phyloP scores from a whole-genome alignment of 2,329 filamentous ascomycete genomes.

The Fonsecaea pedrosoi region DNA sequence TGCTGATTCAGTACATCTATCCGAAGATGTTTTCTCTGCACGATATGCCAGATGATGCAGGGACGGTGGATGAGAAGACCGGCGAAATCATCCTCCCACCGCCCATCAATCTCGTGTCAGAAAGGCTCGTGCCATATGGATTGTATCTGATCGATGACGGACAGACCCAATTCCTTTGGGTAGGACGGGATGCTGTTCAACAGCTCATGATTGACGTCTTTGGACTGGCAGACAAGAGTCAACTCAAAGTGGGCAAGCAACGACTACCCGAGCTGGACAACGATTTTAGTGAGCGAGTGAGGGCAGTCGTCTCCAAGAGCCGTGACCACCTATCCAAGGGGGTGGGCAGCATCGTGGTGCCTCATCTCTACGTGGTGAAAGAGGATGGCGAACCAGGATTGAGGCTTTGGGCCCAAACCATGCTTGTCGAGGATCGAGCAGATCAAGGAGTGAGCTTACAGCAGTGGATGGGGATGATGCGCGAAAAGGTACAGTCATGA shows the following conservation, averaged over 20 bases:
- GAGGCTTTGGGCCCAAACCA: constrained; percentile 94
- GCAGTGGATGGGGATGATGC: constrained; percentile 89
- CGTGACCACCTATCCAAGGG: constrained; percentile 84
- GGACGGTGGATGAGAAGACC: constrained; percentile 81
- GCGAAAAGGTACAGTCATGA: constrained; percentile 80
- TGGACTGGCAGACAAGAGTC: constrained; percentile 79
- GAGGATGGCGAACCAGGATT: constrained; percentile 96
- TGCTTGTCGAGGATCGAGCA: constrained; percentile 91
- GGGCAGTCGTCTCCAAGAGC: constrained; percentile 90
- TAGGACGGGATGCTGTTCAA: constrained; percentile 89
- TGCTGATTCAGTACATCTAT: constrained; percentile 52
- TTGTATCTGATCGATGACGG: constrained; percentile 97
- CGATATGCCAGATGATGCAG: constrained; percentile 95
- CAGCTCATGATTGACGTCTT: constrained; percentile 91
- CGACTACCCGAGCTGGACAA: constrained; percentile 86
- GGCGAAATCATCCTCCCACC: constrained; percentile 89
- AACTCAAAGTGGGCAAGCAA: constrained; percentile 89
- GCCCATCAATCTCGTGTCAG: constrained; percentile 83
- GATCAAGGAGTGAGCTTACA: constrained; percentile 91
- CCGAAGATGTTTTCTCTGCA: constrained; percentile 78
- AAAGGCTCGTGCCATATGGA: constrained; percentile 84
- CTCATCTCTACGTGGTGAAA: constrained; percentile 89
- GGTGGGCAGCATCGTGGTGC: constrained; percentile 90
- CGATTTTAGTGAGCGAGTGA: constrained; percentile 94
- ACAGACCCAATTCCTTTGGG: constrained; percentile 96